Evolutionary conservation across 148 eudicot species (phyloP), one percentile per base, ranked within the genome.

Genomic region (Heliosperma pusillum): DNA sequence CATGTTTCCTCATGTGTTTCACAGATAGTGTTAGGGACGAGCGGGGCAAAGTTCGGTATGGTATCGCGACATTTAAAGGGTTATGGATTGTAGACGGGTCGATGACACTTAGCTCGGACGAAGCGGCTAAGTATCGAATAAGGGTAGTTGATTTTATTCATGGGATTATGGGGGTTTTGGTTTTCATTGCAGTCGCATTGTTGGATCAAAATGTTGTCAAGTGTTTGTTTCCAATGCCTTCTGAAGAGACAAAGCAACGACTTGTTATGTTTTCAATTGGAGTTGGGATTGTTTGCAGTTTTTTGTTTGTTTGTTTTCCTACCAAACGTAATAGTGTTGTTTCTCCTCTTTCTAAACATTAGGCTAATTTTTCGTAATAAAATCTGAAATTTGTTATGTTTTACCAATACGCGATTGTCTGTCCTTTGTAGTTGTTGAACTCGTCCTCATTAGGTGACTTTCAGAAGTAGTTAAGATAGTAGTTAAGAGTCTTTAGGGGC

Each of bases 1-100:
- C 93, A 0, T 93, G 88, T 73, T 83, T 91, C 62, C 55, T 88
- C 4, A 61, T 87, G 36, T 82, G 90, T 60, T 88, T 93, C 74
- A 87, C 87, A 5, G 98, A 93, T 45, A 93, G 97, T 20, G 74
- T 80, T 10, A 25, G 76, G 59, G 97, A 91, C 61, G 81, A 79
- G 20, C 79, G 78, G 2, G 97, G 97, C 0, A 91, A 89, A 75
- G 86, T 93, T n/a, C 83, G 92, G 30, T 90, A 93, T 56, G 95
- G 91, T 0, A 0, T 93, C 21, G 95, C 95, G 4, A 93, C 97
- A 0, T 79, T 81, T 6, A 67, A 65, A 2, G 97, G 98, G 6
- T 21, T 91, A 13, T 88, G 93, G 92, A 82, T 87, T 0, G 67
- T 88, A 8, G 97, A 91, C 68, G 91, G 93, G 0, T 33, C 83